Conservation (phyloP, 352 stramenopile species). For the Aphanomyces astaci region DNA sequence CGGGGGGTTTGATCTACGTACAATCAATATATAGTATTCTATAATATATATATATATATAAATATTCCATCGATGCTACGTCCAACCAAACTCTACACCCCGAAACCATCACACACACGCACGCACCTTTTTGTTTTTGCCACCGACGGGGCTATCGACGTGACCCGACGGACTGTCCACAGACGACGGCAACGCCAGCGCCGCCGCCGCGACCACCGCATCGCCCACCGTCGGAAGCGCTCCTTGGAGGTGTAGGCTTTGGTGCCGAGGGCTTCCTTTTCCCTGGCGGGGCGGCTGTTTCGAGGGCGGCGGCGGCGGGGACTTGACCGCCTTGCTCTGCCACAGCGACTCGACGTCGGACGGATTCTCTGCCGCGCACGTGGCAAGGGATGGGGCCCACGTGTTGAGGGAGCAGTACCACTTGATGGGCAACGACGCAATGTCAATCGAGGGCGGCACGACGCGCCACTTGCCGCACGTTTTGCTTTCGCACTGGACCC, state of each 20-base stretch:
- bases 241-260: neutral
- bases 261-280: neutral
- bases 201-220: neutral
- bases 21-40: too few relatives aligned
- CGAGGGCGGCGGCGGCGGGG: constrained; percentile 26
- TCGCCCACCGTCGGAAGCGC: neutral
- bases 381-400: constrained; percentile 62
- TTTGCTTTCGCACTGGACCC: constrained; percentile 93
- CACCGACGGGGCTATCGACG: neutral
- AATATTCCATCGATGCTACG: too few relatives aligned
- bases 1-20: neutral
- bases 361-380: constrained; percentile 58
- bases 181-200: neutral
- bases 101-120: neutral
- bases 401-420: constrained; percentile 84
- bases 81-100: neutral
- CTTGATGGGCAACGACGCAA: constrained; percentile 80
- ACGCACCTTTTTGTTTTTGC: constrained; percentile 12
- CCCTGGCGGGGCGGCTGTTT: constrained; percentile 10
- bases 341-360: constrained; percentile 61
- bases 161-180: neutral
- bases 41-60: too few relatives aligned
- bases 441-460: constrained; percentile 85
- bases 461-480: constrained; percentile 93
- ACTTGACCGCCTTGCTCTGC: constrained; percentile 51